Conservation (phyloP, 2,329 filamentous ascomycete species). For the Trichoderma sp. region DNA sequence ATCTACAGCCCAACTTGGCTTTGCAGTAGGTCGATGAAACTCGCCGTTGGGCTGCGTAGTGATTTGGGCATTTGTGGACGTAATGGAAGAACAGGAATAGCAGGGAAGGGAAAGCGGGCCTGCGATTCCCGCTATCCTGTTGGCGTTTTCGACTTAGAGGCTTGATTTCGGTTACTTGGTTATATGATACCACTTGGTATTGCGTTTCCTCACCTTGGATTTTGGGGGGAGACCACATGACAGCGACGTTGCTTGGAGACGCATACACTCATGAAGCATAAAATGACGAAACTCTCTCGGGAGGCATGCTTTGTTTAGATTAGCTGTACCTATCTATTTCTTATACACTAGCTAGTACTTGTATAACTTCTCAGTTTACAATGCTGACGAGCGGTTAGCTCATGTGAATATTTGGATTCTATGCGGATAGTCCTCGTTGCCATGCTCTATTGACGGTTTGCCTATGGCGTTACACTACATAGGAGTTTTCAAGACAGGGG, state of each 20-base stretch:
- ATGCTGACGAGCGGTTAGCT: background rate
- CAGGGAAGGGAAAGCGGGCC: background rate
- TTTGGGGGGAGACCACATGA: background rate
- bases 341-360: background rate
- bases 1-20: conserved; percentile 27
- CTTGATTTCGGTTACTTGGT: conserved; percentile 2
- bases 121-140: background rate
- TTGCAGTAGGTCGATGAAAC: conserved; percentile 13
- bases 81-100: background rate
- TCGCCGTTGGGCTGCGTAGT: background rate
- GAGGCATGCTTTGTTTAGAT: background rate
- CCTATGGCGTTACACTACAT: background rate
- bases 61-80: background rate
- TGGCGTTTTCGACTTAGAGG: conserved; percentile 10
- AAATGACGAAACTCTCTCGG: background rate
- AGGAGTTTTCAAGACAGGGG: background rate
- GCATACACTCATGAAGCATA: conserved; percentile 10
- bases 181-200: conserved; percentile 14
- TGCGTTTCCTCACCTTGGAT: background rate
- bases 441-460: no score
- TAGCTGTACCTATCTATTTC: background rate
- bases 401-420: background rate
- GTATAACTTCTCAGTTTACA: background rate
- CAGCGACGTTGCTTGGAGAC: background rate
- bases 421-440: background rate